Percentiles rank a stretch among this genome's conserved stretches.
These are phyloP conservation scores for Aspergillus transmontanensis DNA, from an alignment of 2,329 filamentous ascomycete genomes.

Conservation along the genomic window DNA sequence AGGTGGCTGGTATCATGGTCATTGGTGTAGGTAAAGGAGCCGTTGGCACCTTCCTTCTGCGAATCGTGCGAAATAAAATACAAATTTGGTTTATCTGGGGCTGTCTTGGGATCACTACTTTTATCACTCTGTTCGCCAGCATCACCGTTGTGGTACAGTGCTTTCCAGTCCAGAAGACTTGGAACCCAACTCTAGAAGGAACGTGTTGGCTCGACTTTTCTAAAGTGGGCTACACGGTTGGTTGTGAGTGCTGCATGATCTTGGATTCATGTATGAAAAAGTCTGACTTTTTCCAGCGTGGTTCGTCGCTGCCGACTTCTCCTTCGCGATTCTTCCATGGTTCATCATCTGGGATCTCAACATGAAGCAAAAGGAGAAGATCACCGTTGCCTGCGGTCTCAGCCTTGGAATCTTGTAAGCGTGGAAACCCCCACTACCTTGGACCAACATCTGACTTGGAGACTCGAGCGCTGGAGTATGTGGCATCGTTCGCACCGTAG, in stretches of 20 bases:
- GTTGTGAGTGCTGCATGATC: slow-evolving; percentile 17
- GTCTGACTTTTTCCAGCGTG: background rate
- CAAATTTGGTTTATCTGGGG: background rate
- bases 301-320: slow-evolving; percentile 27
- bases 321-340: slow-evolving; percentile 43
- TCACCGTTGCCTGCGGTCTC: slow-evolving; percentile 47
- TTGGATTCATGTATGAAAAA: background rate
- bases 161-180: slow-evolving; percentile 9
- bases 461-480: background rate
- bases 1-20: slow-evolving; percentile 26
- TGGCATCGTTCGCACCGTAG: background rate
- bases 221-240: slow-evolving; percentile 27
- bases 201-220: slow-evolving; percentile 27
- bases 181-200: slow-evolving; percentile 20
- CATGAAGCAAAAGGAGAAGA: slow-evolving; percentile 51
- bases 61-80: background rate
- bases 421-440: background rate
- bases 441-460: background rate
- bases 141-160: background rate
- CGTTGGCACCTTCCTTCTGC: slow-evolving; percentile 24
- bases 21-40: slow-evolving; percentile 25
- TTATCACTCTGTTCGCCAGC: background rate
- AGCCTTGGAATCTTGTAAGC: slow-evolving; percentile 48
- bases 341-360: slow-evolving; percentile 48
- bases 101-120: background rate